Conservation (phyloP, 2,329 filamentous ascomycete species). For the Sclerotinia borealis region DNA sequence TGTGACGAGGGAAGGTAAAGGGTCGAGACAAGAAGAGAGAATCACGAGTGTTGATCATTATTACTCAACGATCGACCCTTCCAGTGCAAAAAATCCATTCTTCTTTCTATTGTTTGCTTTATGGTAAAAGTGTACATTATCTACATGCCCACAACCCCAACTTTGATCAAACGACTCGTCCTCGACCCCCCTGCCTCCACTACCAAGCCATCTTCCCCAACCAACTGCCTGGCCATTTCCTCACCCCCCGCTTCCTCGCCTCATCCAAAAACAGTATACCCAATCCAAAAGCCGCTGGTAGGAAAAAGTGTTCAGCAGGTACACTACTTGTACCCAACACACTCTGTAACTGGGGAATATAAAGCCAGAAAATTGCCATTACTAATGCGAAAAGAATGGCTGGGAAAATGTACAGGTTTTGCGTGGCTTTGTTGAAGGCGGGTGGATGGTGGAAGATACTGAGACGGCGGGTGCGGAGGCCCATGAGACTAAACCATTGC, state of each 20-base stretch:
- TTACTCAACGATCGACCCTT: too few species aligned
- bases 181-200: not conserved
- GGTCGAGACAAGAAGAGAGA: too few species aligned
- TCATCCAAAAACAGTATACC: conserved; percentile 60
- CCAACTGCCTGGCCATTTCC: conserved; percentile 50
- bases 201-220: conserved; percentile 60
- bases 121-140: too few species aligned
- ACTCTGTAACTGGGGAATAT: conserved; percentile 56
- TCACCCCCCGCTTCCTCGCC: conserved; percentile 53
- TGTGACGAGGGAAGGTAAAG: too few species aligned
- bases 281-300: conserved; percentile 65
- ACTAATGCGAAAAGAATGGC: conserved; percentile 62
- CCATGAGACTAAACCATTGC: conserved; percentile 69
- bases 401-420: conserved; percentile 63
- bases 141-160: too few species aligned
- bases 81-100: too few species aligned
- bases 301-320: conserved; percentile 67
- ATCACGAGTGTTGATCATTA: too few species aligned
- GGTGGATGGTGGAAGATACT: conserved; percentile 68
- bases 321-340: conserved; percentile 54
- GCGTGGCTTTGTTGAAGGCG: conserved; percentile 47
- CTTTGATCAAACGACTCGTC: too few species aligned
- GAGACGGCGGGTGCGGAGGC: conserved; percentile 53
- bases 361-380: conserved; percentile 62
- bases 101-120: too few species aligned